Base-by-base conservation (phyloP, 2,329 filamentous ascomycete genomes). In the Berkeleyomyces basicola region DNA sequence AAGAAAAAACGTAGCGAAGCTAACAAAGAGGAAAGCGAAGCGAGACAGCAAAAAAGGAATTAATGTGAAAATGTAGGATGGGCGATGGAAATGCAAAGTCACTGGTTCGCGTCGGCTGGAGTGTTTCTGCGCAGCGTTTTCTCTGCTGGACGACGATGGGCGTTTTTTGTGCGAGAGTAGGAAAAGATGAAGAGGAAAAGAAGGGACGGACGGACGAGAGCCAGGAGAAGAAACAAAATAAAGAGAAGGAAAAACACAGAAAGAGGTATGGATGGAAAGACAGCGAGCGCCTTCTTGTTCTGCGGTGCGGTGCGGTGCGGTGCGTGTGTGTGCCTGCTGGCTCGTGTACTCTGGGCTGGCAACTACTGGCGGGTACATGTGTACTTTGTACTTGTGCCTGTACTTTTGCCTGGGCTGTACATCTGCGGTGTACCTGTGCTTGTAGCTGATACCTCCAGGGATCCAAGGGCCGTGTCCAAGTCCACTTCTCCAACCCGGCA, bases 41-140 rank as follows among this genome's bases (percentile, higher is more conserved):
- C 14, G 42, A 55, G 46, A 59, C 58, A 51, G 39, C 46, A 57
- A 49, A 42, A 31, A 47, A 62, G 57, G 51, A 49, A 63, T 37
- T 37, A 49, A 49, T 23, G 11, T 33, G 33, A 53, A 33, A 53
- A 53, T 53, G 31, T 53, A 53, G 49, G 49, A 53, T 53, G 49
- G 49, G 37, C 49, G 49, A 53, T 61, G 46, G 23, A 23, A 23
- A 23, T 23, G 23, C 23, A 61, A 42, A 53, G 53, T 42, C 36
- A 55, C 49, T 61, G 60, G 39, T 55, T 49, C 59, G 44, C 37
- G 59, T 40, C 16, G 39, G 44, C 14, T 51, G 59, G 42, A 51
- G 23, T 23, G 23, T 23, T 51, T 46, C 36, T 36, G 49, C 43
- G 44, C 59, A 42, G 60, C 33, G 14, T 39, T 55, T 37, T 53